Evolutionary conservation across 371 early-diverging fungal species (phyloP).

Genomic region (Rhizopus microsporus): DNA sequence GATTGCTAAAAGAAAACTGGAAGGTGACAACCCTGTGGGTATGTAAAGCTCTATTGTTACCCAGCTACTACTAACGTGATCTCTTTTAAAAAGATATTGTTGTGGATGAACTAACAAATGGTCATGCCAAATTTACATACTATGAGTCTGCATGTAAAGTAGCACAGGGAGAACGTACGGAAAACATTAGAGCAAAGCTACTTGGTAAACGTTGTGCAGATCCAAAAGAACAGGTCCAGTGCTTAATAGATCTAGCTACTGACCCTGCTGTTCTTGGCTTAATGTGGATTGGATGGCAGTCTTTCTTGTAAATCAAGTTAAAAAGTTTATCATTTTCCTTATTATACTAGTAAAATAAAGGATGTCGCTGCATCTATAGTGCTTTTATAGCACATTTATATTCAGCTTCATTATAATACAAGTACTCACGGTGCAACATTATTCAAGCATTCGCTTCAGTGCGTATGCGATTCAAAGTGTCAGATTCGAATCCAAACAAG

Average conservation of each 20-base stretch:
- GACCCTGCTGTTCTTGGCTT: slow-evolving; percentile 70
- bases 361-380: no score
- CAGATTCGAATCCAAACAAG: no score
- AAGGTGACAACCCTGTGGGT: slow-evolving; percentile 66
- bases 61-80: not conserved
- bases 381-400: no score
- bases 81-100: slow-evolving; percentile 25
- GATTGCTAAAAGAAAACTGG: slow-evolving; percentile 67
- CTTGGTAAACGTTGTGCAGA: slow-evolving; percentile 43
- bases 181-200: slow-evolving; percentile 43
- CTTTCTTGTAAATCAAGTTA: slow-evolving; percentile 45
- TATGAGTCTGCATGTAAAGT: slow-evolving; percentile 38
- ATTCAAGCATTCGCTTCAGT: no score
- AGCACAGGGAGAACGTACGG: slow-evolving; percentile 47
- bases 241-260: slow-evolving; percentile 72
- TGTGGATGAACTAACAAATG: slow-evolving; percentile 36
- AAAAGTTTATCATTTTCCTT: not conserved
- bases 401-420: no score
- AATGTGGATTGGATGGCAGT: slow-evolving; percentile 72
- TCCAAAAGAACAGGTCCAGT: slow-evolving; percentile 69
- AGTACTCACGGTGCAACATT: no score
- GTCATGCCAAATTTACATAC: slow-evolving; percentile 56
- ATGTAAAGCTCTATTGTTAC: slow-evolving; percentile 14
- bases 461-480: no score
- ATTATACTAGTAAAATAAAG: no score